Base-by-base conservation (phyloP, 495 filamentous ascomycete species). In the Tuber aestivum region DNA sequence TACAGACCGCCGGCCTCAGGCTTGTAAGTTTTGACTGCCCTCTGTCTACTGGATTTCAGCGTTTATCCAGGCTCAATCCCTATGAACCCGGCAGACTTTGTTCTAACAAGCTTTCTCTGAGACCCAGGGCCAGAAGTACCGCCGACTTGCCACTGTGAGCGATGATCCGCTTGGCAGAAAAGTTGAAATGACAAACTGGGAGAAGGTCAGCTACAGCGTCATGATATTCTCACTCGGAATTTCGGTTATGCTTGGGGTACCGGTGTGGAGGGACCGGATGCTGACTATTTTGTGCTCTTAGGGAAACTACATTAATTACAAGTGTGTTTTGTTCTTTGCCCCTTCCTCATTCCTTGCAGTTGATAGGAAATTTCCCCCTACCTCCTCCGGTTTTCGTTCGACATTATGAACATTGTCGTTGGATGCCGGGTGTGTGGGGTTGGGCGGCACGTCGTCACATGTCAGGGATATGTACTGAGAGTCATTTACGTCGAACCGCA, bases 221-320 rank as follows among this genome's bases (percentile, higher is more conserved):
- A 61, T 61, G 41, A 74, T 71, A 41, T 38, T 70, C 72, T 65
- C 56, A 70, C 45, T 77, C 77, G 78, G 78, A 69, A 79, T 70
- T 42, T 35, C 73, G 61, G 76, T 77, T 77, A 70, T 76, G 70
- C 76, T 73, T 76, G 71, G 72, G 77, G 72, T 48, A 42, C 41
- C 41, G 41, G 75, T 73, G 71, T 79, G 73, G 38, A 16, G 41
- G 35, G n/a, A 23, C 14, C 20, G 18, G 48, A 70, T 56, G 40
- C 72, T 79, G n/a, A 79, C 70, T 42, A 35, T 79, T 68, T 21
- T 41, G 35, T 10, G 3, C 16, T 70, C 44, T 74, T 56, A 90
- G 89, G 91, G 91, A 75, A 90, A 93, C 84, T 92, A 89, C 87
- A 92, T 93, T 84, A 91, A 92, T 86, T 93, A 93, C 86, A 89